Conservation (phyloP, 208 protist genomes). For the Herpetomonas tarakana region DNA sequence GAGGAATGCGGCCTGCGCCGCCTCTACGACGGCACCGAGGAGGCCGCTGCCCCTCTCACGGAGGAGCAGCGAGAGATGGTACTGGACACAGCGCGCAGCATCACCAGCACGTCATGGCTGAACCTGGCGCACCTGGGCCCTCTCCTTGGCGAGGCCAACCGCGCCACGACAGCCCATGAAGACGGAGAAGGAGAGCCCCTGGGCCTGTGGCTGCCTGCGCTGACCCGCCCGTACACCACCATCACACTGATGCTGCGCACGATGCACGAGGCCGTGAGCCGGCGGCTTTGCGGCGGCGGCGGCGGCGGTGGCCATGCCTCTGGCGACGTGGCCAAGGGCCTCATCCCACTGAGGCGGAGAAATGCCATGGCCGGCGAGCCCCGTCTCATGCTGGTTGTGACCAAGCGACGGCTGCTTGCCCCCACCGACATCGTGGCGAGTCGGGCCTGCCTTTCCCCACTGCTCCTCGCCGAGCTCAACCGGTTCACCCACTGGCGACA, state of each 20-base stretch:
- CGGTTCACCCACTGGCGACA: background rate
- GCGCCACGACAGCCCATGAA: too few relatives aligned
- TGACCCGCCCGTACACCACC: background rate
- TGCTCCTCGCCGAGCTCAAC: constrained; percentile 37
- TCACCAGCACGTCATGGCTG: background rate
- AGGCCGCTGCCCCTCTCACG: background rate
- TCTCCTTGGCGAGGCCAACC: background rate
- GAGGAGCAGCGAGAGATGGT: background rate
- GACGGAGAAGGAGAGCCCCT: too few relatives aligned
- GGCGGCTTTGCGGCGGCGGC: background rate
- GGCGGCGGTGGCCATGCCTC: background rate
- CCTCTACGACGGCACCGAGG: background rate
- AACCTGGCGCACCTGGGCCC: background rate
- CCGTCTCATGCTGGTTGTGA: constrained; percentile 52
- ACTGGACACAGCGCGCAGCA: background rate
- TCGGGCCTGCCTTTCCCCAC: constrained; percentile 49
- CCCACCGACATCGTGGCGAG: constrained; percentile 58
- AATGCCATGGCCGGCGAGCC: background rate
- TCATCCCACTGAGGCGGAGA: background rate
- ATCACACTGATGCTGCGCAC: background rate
- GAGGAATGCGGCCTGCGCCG: background rate
- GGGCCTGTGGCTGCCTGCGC: background rate
- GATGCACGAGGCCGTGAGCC: background rate
- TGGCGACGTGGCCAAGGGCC: background rate
- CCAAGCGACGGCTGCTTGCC: constrained; percentile 46